Conservation (phyloP, 176 grass and related monocot species). For the Cenchrus purpureus region DNA sequence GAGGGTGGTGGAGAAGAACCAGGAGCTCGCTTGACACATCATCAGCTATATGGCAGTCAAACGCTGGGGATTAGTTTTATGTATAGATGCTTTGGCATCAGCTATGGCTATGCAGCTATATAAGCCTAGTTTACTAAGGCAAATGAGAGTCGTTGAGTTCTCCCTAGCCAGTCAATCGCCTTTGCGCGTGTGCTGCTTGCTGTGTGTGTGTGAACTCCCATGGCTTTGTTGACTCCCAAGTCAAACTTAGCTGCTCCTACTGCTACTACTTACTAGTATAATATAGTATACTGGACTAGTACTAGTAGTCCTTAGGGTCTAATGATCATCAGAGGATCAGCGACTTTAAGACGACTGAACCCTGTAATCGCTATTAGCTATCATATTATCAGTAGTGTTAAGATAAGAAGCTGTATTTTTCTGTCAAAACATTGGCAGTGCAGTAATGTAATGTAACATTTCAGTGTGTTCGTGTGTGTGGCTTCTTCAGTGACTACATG, state of each 20-base stretch:
- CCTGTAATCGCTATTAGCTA: conserved; percentile 30
- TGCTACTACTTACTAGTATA: background rate
- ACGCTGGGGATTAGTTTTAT: conserved; percentile 21
- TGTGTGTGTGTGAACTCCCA: conserved; percentile 43
- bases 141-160: conserved; percentile 41
- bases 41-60: conserved; percentile 6
- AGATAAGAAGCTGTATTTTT: conserved; percentile 29
- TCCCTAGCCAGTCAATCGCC: conserved; percentile 18
- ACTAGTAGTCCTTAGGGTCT: conserved; percentile 35
- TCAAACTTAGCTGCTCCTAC: conserved; percentile 45
- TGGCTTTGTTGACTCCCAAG: conserved; percentile 55
- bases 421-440: conserved; percentile 34
- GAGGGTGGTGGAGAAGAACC: conserved; percentile 99
- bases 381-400: background rate
- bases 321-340: conserved; percentile 30
- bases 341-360: conserved; percentile 42
- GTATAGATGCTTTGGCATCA: conserved; percentile 58
- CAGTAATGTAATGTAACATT: background rate
- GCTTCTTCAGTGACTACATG: background rate
- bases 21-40: conserved; percentile 71
- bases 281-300: background rate
- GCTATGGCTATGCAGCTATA: conserved; percentile 35
- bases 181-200: conserved; percentile 25
- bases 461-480: background rate
- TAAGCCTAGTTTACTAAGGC: conserved; percentile 32